These are phyloP conservation scores for Paraconiothyrium sp. DNA, from an alignment of 2,329 filamentous ascomycete species.

Conservation along the genomic window DNA sequence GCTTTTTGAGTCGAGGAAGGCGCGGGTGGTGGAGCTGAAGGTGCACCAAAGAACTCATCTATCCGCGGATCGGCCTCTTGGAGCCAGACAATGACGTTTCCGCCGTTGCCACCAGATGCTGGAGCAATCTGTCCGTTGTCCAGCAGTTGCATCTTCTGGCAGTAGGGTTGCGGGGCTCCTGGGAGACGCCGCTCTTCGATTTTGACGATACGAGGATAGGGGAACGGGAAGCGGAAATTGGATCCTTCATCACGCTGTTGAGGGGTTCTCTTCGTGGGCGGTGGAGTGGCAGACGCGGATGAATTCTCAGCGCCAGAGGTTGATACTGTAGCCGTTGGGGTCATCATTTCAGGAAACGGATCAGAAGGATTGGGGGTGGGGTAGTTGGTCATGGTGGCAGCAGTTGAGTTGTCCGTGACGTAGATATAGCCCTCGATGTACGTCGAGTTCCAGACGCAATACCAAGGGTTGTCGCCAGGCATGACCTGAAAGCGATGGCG, in stretches of 20 bases:
- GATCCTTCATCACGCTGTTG: slow-evolving; percentile 11
- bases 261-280: slow-evolving; percentile 2
- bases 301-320: slow-evolving; percentile 15
- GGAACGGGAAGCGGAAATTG: slow-evolving; percentile 14
- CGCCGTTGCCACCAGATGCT: slow-evolving; percentile 43
- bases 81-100: slow-evolving; percentile 50
- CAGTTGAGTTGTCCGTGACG: slow-evolving; percentile 61
- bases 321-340: slow-evolving; percentile 18
- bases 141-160: slow-evolving; percentile 70
- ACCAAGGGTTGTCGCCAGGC: slow-evolving; percentile 72
- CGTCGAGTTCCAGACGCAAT: slow-evolving; percentile 75
- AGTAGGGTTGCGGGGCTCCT: slow-evolving; percentile 64
- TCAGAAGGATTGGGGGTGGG: slow-evolving; percentile 34
- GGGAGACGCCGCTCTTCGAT: slow-evolving; percentile 70
- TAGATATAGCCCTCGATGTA: slow-evolving; percentile 75
- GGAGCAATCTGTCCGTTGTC: slow-evolving; percentile 58
- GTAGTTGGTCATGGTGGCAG: slow-evolving; percentile 42
- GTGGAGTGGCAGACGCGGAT: slow-evolving; percentile 20
- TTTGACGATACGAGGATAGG: slow-evolving; percentile 69
- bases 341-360: slow-evolving; percentile 20
- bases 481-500: slow-evolving; percentile 55
- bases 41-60: slow-evolving; percentile 33
- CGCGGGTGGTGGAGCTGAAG: slow-evolving; percentile 19
- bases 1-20: slow-evolving; percentile 17
- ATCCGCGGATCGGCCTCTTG: slow-evolving; percentile 53